Conservation (phyloP, 140 eudicot species). For the Bidens hawaiensis region DNA sequence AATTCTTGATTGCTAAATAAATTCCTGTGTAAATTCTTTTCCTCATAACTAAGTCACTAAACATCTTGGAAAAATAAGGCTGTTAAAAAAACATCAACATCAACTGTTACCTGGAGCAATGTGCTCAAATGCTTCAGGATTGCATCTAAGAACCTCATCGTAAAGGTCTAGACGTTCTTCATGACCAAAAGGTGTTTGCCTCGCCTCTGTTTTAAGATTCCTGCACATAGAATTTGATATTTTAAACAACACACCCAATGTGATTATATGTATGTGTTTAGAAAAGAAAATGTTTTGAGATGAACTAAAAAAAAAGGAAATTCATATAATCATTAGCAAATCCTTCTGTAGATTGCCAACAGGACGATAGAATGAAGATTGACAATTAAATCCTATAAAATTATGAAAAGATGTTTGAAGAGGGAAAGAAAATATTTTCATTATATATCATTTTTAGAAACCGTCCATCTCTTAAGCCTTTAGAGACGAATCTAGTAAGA, state of each 20-base stretch:
- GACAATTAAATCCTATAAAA: slow-evolving; percentile 12
- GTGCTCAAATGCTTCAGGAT: slow-evolving; percentile 68
- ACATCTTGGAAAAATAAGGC: slow-evolving; percentile 10
- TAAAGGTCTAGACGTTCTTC: slow-evolving; percentile 55
- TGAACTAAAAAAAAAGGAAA: background rate
- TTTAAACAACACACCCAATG: slow-evolving; percentile 2
- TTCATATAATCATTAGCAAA: slow-evolving; percentile 11
- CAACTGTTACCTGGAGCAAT: slow-evolving; percentile 55
- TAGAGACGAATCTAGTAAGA: slow-evolving; percentile 3
- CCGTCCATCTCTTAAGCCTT: slow-evolving; percentile 7
- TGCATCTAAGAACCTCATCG: slow-evolving; percentile 65
- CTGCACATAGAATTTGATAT: slow-evolving; percentile 32
- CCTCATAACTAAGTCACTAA: background rate
- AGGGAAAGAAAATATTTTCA: background rate
- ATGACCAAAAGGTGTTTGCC: slow-evolving; percentile 25
- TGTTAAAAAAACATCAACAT: background rate
- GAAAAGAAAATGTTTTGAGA: slow-evolving; percentile 1
- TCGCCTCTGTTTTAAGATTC: slow-evolving; percentile 61
- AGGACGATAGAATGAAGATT: background rate
- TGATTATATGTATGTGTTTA: slow-evolving; percentile 12
- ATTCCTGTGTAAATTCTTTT: background rate
- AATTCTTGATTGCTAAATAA: background rate
- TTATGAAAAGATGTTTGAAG: background rate
- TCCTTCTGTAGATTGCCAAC: slow-evolving; percentile 8
- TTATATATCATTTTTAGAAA: slow-evolving; percentile 4